Evolutionary conservation across 2,329 filamentous ascomycete species (phyloP).

Genomic region (Epichloe gansuensis): DNA sequence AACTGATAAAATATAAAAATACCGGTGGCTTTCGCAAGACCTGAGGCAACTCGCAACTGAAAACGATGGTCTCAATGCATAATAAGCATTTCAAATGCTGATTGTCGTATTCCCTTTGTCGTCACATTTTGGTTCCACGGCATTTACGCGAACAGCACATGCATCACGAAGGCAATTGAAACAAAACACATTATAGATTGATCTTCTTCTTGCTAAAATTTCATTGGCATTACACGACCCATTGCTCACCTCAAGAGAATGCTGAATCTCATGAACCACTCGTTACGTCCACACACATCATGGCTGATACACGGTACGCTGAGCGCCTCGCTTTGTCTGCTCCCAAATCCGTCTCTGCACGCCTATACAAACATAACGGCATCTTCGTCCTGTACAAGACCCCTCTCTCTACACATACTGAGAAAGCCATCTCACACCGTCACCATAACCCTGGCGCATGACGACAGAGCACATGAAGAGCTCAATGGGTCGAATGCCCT

Average conservation of each 20-base stretch:
- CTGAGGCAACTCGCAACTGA: no score
- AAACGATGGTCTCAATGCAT: no score
- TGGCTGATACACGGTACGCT: not conserved
- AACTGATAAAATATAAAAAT: no score
- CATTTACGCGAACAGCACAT: no score
- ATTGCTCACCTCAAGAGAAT: constrained; percentile 22
- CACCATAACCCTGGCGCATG: constrained; percentile 91
- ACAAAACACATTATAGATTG: not conserved
- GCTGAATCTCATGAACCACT: constrained; percentile 18
- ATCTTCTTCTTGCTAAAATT: constrained; percentile 3
- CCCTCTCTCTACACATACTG: constrained; percentile 61
- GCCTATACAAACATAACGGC: not conserved
- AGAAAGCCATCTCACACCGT: constrained; percentile 82
- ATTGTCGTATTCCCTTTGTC: not conserved
- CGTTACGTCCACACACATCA: constrained; percentile 3
- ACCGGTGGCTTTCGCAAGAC: no score
- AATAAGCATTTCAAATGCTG: no score
- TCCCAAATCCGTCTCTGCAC: not conserved
- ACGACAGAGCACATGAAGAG: constrained; percentile 99
- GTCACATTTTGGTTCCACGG: not conserved
- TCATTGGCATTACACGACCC: constrained; percentile 19
- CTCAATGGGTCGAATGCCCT: constrained; percentile 90
- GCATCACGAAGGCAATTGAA: not conserved
- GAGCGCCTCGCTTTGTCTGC: not conserved
- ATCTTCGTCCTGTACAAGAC: not conserved